Conservation (phyloP, 495 filamentous ascomycete species). For the Trichoderma erinaceum region DNA sequence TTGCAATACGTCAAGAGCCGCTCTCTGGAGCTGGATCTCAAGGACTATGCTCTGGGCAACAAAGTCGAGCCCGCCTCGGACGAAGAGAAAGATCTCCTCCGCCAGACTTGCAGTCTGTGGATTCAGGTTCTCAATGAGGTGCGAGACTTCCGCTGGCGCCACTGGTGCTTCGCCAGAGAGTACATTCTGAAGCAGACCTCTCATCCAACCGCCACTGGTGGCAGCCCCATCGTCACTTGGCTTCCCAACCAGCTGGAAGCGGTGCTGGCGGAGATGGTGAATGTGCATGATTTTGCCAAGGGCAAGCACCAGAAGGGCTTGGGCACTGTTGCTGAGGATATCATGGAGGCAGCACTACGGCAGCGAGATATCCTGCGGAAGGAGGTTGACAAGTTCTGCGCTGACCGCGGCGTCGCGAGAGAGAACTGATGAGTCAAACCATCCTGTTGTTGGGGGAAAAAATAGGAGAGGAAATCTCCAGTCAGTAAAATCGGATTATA, state of each 20-base stretch:
- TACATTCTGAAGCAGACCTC: constrained; percentile 80
- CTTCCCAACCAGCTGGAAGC: constrained; percentile 77
- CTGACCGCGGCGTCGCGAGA: constrained; percentile 53
- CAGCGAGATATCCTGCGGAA: constrained; percentile 65
- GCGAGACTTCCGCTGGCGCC: constrained; percentile 84
- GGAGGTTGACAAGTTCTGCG: constrained; percentile 77
- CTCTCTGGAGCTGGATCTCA: constrained; percentile 50
- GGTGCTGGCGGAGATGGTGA: constrained; percentile 69
- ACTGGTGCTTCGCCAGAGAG: constrained; percentile 92
- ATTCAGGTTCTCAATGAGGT: constrained; percentile 73
- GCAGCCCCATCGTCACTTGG: constrained; percentile 89
- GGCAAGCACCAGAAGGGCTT: constrained; percentile 31
- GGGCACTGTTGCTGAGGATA: constrained; percentile 38
- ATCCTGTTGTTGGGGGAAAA: background rate
- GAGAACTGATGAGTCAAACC: background rate
- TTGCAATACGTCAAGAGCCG: constrained; percentile 60
- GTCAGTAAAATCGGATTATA: constrained; percentile 2
- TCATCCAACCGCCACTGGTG: constrained; percentile 84
- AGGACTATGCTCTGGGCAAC: constrained; percentile 54
- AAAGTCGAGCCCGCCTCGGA: constrained; percentile 29
- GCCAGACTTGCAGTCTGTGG: constrained; percentile 52
- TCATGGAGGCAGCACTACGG: constrained; percentile 64
- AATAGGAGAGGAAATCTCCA: no score
- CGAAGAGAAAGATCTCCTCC: constrained; percentile 23
- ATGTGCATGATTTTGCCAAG: constrained; percentile 48